These are phyloP conservation scores for Cyclocybe aegerita DNA, from an alignment of 768 basidiomycete genomes.

Conservation along the genomic window DNA sequence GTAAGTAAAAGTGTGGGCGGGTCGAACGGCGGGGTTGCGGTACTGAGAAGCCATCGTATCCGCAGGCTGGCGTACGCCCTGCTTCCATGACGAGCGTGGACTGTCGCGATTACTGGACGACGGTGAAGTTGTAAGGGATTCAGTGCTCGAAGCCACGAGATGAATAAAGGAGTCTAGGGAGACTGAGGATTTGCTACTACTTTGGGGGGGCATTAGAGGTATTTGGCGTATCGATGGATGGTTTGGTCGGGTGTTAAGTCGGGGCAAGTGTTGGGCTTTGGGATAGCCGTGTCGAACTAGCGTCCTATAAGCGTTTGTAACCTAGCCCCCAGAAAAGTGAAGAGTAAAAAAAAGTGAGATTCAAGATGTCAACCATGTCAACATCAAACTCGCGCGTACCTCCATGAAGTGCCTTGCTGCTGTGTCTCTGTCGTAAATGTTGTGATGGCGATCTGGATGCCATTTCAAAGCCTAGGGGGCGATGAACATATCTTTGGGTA, in stretches of 20 bases:
- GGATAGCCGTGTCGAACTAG: constrained; percentile 41
- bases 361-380: constrained; percentile 1
- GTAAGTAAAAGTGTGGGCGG: constrained; percentile 16
- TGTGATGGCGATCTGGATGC: constrained; percentile 67
- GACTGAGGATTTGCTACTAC: constrained; percentile 23
- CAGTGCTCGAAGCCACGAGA: constrained; percentile 25
- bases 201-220: constrained; percentile 20
- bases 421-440: constrained; percentile 41
- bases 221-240: constrained; percentile 8
- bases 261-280: constrained; percentile 14
- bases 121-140: constrained; percentile 27
- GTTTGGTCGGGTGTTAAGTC: constrained; percentile 10
- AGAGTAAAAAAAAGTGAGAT: constrained; percentile 6
- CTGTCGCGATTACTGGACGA: constrained; percentile 26
- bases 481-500: constrained; percentile 18
- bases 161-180: constrained; percentile 29
- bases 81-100: constrained; percentile 17
- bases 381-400: constrained; percentile 32
- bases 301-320: constrained; percentile 55
- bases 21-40: constrained; percentile 10
- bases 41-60: constrained; percentile 18
- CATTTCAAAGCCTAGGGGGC: constrained; percentile 52
- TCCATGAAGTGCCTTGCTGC: constrained; percentile 59
- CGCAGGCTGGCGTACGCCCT: constrained; percentile 19
- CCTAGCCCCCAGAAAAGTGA: constrained; percentile 27